Evolutionary conservation across 148 eudicot genomes (phyloP).

Genomic region (Polygonum aviculare): DNA sequence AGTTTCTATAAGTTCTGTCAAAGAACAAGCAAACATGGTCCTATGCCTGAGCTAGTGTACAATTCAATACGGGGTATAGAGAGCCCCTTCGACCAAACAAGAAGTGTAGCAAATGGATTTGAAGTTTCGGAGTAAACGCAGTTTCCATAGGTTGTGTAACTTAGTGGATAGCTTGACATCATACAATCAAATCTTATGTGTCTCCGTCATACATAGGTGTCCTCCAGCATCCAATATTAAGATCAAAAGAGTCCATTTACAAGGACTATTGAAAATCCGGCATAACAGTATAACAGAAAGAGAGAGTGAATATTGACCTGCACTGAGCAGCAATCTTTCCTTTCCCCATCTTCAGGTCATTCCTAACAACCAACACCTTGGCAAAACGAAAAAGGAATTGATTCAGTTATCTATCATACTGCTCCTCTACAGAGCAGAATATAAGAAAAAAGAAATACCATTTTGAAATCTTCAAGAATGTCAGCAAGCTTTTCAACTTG

Average conservation of each 20-base stretch:
- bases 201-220: not conserved
- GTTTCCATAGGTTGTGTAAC: not conserved
- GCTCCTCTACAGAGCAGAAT: not conserved
- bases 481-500: slow-evolving; percentile 91
- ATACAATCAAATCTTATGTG: not conserved
- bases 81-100: not conserved
- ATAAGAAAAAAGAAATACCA: slow-evolving; percentile 34
- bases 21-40: not conserved
- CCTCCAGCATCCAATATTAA: not conserved
- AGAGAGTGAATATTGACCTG: slow-evolving; percentile 42
- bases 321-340: slow-evolving; percentile 99
- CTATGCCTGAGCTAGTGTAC: not conserved
- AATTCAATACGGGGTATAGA: not conserved
- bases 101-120: not conserved
- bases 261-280: not conserved
- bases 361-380: slow-evolving; percentile 96
- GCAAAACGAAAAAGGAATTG: slow-evolving; percentile 6
- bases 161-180: not conserved
- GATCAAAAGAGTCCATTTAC: not conserved
- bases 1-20: not conserved
- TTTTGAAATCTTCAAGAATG: slow-evolving; percentile 85
- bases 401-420: not conserved
- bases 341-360: slow-evolving; percentile 99
- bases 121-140: not conserved
- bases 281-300: not conserved